A percentile compares a stretch with the other conserved stretches of the same genome.
Evolutionary conservation across 352 stramenopile genomes (phyloP).

Genomic region (Phytophthora meadii): DNA sequence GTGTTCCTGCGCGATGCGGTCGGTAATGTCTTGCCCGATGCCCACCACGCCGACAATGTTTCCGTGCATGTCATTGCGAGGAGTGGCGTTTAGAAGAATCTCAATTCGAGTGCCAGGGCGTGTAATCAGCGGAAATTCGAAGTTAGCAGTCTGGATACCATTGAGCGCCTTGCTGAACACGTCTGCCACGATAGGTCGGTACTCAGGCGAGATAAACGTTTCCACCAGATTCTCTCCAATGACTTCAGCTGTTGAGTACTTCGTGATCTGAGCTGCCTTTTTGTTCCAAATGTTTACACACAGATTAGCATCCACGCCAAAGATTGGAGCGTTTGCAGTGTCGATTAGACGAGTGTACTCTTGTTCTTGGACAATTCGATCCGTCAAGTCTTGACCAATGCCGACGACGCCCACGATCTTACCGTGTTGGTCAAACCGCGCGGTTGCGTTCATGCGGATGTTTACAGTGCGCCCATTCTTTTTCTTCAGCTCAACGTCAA

Average conservation of each 20-base stretch:
- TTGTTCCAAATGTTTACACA: conserved; percentile 94
- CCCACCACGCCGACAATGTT: conserved; percentile 89
- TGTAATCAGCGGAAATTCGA: conserved; percentile 89
- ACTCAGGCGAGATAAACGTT: conserved; percentile 86
- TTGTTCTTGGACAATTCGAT: conserved; percentile 87
- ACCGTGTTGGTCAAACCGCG: conserved; percentile 72
- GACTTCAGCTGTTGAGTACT: conserved; percentile 81
- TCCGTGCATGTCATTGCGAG: conserved; percentile 69
- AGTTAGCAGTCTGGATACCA: conserved; percentile 83
- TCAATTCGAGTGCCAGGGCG: conserved; percentile 75
- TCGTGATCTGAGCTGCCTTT: conserved; percentile 90
- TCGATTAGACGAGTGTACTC: conserved; percentile 92
- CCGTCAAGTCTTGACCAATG: conserved; percentile 88
- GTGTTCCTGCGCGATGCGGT: conserved; percentile 78
- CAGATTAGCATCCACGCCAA: conserved; percentile 88
- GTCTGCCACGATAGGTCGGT: conserved; percentile 68
- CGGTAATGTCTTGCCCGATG: conserved; percentile 88
- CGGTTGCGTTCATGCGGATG: conserved; percentile 76
- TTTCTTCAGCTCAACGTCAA: conserved; percentile 83
- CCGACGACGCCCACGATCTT: conserved; percentile 86
- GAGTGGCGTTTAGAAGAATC: conserved; percentile 81
- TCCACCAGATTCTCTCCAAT: conserved; percentile 85
- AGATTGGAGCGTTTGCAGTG: conserved; percentile 91
- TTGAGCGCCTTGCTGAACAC: conserved; percentile 76
- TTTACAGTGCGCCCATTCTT: conserved; percentile 67